Evolutionary conservation across 2,329 filamentous ascomycete genomes (phyloP).

Genomic region (Penicillium capsulatum): DNA sequence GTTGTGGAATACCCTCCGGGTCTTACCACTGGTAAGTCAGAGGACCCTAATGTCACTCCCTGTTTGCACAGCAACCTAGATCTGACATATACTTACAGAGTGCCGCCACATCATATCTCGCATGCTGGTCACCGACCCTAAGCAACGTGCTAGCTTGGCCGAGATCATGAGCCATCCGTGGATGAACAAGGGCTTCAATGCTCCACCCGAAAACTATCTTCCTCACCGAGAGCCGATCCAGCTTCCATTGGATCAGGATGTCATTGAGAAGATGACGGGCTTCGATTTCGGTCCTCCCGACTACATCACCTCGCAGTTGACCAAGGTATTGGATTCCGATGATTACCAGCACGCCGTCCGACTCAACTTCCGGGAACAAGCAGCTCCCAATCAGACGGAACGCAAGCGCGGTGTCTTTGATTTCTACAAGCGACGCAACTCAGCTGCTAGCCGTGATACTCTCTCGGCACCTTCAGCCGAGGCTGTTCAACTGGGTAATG

Average conservation of each 20-base stretch:
- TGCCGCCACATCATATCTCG: conserved; percentile 88
- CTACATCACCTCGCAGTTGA: conserved; percentile 74
- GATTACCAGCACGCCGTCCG: conserved; percentile 87
- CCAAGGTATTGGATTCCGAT: conserved; percentile 82
- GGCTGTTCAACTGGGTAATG: conserved; percentile 72
- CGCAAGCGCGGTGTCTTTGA: conserved; percentile 90
- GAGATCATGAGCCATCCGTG: conserved; percentile 95
- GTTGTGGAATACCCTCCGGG: conserved; percentile 92
- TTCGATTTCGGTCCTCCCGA: conserved; percentile 94
- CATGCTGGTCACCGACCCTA: conserved; percentile 94
- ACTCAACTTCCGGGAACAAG: conserved; percentile 63
- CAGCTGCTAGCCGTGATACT: conserved; percentile 76
- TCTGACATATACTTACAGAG: conserved; percentile 53
- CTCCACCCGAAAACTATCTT: conserved; percentile 82
- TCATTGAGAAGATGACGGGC: conserved; percentile 91
- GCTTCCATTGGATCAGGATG: conserved; percentile 73
- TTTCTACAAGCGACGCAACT: conserved; percentile 94
- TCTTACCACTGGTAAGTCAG: conserved; percentile 78
- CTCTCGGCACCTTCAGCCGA: conserved; percentile 79
- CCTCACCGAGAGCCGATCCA: conserved; percentile 79
- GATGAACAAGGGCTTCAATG: conserved; percentile 88
- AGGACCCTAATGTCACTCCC: conserved; percentile 11
- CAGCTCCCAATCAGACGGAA: conserved; percentile 58
- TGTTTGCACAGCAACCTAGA: too few species aligned
- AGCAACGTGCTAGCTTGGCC: conserved; percentile 74